A percentile compares a stretch with the other conserved stretches of the same genome.
These are phyloP conservation scores for Bremia lactucae DNA, from an alignment of 352 stramenopile genomes.

Conservation along the genomic window DNA sequence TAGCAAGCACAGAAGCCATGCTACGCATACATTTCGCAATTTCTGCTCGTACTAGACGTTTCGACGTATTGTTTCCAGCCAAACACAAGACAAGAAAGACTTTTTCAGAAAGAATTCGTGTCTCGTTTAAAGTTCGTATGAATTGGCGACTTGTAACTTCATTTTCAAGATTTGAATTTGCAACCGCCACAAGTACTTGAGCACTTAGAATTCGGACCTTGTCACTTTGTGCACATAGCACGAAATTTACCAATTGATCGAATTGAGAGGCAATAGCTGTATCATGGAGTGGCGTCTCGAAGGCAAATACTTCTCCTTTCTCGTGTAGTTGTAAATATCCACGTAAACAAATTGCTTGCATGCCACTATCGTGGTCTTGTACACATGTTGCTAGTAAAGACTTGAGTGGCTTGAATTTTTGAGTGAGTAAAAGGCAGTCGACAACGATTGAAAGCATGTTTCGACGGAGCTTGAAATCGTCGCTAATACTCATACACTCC, in stretches of 20 bases:
- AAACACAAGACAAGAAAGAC: constrained; percentile 37
- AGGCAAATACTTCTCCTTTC: constrained; percentile 16
- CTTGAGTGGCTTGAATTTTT: constrained; percentile 30
- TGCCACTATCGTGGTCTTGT: constrained; percentile 40
- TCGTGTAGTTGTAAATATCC: constrained; percentile 45
- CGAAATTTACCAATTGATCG: constrained; percentile 19
- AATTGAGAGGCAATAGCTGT: constrained; percentile 16
- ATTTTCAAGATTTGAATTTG: constrained; percentile 14
- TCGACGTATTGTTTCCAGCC: constrained; percentile 22
- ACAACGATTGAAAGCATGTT: constrained; percentile 69
- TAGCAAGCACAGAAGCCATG: constrained; percentile 12
- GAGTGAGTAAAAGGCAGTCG: constrained; percentile 43
- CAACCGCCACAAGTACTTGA: constrained; percentile 24
- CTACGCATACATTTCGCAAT: constrained; percentile 27
- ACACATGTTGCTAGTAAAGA: constrained; percentile 38
- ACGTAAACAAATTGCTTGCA: constrained; percentile 43
- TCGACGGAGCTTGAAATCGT: constrained; percentile 64
- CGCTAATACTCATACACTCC: constrained; percentile 59
- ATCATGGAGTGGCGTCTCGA: background rate
- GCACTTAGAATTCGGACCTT: constrained; percentile 23
- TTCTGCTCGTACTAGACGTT: constrained; percentile 27
- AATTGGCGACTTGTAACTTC: constrained; percentile 15
- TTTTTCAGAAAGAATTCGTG: constrained; percentile 27
- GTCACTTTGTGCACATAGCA: constrained; percentile 24
- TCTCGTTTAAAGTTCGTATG: constrained; percentile 12